Evolutionary conservation across 306 rosid genomes (phyloP), one percentile per base, ranked within the genome.

Genomic region (Senna tora): DNA sequence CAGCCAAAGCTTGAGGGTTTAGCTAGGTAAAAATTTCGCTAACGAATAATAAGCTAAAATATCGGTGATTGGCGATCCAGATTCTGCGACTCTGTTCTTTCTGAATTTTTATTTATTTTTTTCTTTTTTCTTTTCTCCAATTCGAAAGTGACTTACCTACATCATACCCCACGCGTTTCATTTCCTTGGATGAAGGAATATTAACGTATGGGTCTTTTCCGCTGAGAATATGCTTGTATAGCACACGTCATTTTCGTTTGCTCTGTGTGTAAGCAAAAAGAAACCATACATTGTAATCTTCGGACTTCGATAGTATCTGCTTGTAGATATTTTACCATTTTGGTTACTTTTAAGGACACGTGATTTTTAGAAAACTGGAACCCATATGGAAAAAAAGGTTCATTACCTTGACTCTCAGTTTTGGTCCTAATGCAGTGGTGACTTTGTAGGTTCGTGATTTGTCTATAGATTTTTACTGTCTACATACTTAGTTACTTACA

Each of bases 1-100:
- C 90, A 92, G 83, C 98, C 98, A 0, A 88, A 88, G 85, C 92
- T 92, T 63, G 91, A 90, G 85, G 84, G 87, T 51, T 78, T 90
- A 55, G 98, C 98, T 83, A 88, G 98, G 98, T 89, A 87, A 80
- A 11, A 33, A 34, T 38, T 46, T 17, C 8, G 42, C 45, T 2
- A 10, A 5, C 34, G 6, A 75, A 75, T 32, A 38, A 38, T 25
- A 43, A 65, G 14, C 12, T 36, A 36, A 3, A 17, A 41, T 14
- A 32, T 22, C 25, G 59, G 13, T 9, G 25, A 59, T 65, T 67
- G 63, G 0, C 56, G 42, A 7, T 32, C 58, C 25, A 57, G 15
- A 17, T 25, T 53, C 11, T 32, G 36, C 63, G 11, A 10, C 8
- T 21, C 4, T 39, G 64, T 39, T 28, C 28, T 47, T 30, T 32